A percentile compares a stretch with the other conserved stretches of the same genome.
Conservation (phyloP, 345 rosid genomes). For the Ceriops decandra region DNA sequence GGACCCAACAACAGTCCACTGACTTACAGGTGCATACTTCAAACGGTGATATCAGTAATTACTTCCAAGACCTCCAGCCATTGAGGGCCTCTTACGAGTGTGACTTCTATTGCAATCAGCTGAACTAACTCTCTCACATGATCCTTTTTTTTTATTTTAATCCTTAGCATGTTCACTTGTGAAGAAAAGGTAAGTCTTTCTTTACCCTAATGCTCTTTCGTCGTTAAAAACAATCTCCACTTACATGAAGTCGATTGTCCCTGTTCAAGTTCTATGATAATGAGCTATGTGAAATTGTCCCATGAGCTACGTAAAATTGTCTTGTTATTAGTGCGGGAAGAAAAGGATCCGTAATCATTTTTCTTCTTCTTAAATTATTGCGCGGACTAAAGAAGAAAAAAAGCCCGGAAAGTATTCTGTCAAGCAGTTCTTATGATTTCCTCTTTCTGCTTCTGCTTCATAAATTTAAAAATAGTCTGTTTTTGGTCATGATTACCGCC, state of each 20-base stretch:
- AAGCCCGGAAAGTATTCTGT: no score
- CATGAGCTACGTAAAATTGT: no score
- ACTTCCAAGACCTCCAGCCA: conserved; percentile 44
- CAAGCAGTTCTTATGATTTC: not conserved
- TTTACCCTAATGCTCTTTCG: no score
- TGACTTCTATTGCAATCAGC: conserved; percentile 39
- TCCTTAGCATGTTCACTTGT: not conserved
- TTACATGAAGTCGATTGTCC: no score
- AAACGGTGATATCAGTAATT: conserved; percentile 27
- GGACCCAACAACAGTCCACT: conserved; percentile 29
- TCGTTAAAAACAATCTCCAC: no score
- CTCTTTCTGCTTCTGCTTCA: not conserved
- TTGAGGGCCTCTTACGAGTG: conserved; percentile 35
- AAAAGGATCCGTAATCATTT: no score
- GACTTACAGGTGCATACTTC: conserved; percentile 27
- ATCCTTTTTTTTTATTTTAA: not conserved
- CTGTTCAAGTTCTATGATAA: no score
- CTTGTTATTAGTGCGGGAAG: no score
- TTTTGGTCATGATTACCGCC: no score
- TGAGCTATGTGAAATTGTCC: no score
- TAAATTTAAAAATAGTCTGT: not conserved
- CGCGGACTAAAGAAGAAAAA: no score
- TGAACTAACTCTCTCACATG: conserved; percentile 32
- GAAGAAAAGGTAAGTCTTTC: conserved; percentile 1
- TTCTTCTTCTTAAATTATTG: no score